A percentile compares a stretch with the other conserved stretches of the same genome.
Evolutionary conservation across 257 asterid genomes (phyloP).

Genomic region (Linderniella brevidens): DNA sequence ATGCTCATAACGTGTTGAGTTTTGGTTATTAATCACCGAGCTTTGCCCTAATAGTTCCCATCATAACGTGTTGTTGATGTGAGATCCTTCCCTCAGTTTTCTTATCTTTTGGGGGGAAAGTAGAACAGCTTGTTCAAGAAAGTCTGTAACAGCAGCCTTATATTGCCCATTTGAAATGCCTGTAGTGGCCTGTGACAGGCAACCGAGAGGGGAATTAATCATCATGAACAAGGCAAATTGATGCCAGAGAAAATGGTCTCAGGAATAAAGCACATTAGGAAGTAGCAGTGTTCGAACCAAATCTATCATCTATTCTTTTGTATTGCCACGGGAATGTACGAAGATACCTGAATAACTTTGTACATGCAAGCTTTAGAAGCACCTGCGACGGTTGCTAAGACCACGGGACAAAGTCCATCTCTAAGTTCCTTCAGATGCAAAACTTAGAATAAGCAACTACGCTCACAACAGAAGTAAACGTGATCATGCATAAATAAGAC

Average conservation of each 20-base stretch:
- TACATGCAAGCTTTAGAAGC: conserved; percentile 94
- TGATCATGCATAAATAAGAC: conserved; percentile 7
- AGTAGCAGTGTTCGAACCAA: too few relatives aligned
- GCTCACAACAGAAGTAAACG: background rate
- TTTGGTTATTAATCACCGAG: too few relatives aligned
- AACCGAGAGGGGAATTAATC: background rate
- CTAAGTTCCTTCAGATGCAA: conserved; percentile 44
- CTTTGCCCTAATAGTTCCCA: conserved; percentile 10
- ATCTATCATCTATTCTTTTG: too few relatives aligned
- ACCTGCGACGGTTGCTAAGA: conserved; percentile 60
- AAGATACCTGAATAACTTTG: conserved; percentile 68
- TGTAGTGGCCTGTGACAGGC: conserved; percentile 45
- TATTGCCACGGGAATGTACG: conserved; percentile 1
- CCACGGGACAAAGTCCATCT: conserved; percentile 53
- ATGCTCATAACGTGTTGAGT: too few relatives aligned
- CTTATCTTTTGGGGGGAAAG: conserved; percentile 39
- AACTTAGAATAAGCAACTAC: conserved; percentile 8
- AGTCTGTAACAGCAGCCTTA: conserved; percentile 31
- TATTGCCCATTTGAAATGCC: conserved; percentile 30
- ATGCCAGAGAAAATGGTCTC: background rate
- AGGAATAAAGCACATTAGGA: background rate
- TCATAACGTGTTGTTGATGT: conserved; percentile 37
- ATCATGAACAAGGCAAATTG: background rate
- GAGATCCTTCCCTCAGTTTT: conserved; percentile 39
- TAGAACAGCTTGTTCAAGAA: conserved; percentile 49